phyloP scores from a whole-genome alignment of 441 rosid genomes.

The Flueggea neowawraea region DNA sequence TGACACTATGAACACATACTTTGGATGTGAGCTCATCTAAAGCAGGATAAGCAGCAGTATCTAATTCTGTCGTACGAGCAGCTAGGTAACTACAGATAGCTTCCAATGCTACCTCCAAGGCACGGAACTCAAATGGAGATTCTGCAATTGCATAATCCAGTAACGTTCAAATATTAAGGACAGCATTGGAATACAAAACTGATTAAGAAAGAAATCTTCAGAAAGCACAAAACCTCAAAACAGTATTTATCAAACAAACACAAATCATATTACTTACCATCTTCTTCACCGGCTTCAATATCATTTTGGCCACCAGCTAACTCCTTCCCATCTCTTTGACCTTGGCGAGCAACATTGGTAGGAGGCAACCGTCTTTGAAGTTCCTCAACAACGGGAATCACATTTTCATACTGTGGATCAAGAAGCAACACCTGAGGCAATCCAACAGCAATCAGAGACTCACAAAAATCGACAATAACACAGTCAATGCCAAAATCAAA shows the following conservation, averaged over 20 bases:
- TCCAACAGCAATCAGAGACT: background rate
- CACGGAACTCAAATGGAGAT: slow-evolving; percentile 94
- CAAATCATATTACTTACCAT: slow-evolving; percentile 45
- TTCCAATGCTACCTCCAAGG: slow-evolving; percentile 93
- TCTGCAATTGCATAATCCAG: slow-evolving; percentile 39
- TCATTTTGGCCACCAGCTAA: slow-evolving; percentile 45
- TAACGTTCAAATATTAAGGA: background rate
- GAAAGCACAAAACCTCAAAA: too few relatives aligned
- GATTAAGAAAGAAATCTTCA: too few relatives aligned
- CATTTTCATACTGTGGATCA: slow-evolving; percentile 78
- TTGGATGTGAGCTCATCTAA: slow-evolving; percentile 93
- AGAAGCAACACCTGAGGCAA: slow-evolving; percentile 70
- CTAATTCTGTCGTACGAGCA: slow-evolving; percentile 89
- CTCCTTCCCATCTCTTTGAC: slow-evolving; percentile 57
- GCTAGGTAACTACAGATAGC: slow-evolving; percentile 94
- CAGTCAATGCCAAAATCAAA: too few relatives aligned
- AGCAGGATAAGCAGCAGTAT: slow-evolving; percentile 95
- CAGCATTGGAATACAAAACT: too few relatives aligned
- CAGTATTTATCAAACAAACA: too few relatives aligned
- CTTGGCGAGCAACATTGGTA: slow-evolving; percentile 23
- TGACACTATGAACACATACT: slow-evolving; percentile 33
- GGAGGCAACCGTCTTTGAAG: slow-evolving; percentile 79
- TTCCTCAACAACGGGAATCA: slow-evolving; percentile 86
- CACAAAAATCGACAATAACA: background rate
- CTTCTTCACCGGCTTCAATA: slow-evolving; percentile 76